Base-by-base conservation (phyloP, 441 rosid genomes). In the Pelargonium australe region DNA sequence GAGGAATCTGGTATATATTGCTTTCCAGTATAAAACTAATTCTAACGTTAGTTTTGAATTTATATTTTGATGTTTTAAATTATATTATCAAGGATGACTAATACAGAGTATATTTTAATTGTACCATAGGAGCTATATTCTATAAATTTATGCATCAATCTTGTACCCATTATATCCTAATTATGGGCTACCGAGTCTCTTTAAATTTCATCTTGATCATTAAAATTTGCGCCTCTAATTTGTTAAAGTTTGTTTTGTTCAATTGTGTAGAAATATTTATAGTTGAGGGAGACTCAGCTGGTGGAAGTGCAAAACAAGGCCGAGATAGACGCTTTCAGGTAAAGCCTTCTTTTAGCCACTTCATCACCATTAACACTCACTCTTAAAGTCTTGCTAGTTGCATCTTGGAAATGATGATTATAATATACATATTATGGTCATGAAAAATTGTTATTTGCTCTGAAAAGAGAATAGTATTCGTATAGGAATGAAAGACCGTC, bases 251-350 rank as follows among this genome's bases (percentile, higher is more conserved):
- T 66, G 40, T 58, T 44, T 45, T 55, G 8, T 44, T 37, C 34
- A 60, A 2, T 68, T 71, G 43, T 80, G 75, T 84, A 87, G 97
- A 95, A 84, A 92, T 89, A 79, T 92, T 85, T 78, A 95, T 95
- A 68, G 99, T 95, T 62, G 99, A 95, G 83, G 99, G 99, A 67
- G 97, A 95, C 81, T 95, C 98, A 19, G 99, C 97, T 66, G 99
- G 99, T 58, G 98, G 98, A 72, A 95, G 99, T 75, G 99, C 98
- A 47, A 95, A 95, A 83, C 99, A 92, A 77, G 99, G 98, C 44
- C 97, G 98, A 71, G 98, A 95, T 82, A 86, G 99, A 76, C 91
- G 96, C 61, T 92, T 92, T 81, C 99, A 95, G 91, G 99, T 92
- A 78, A 78, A 64, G 16, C 65, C 8, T 62, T 62, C 41, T 62